Percentiles rank a stretch among this genome's conserved stretches.
These are phyloP conservation scores for Pestalotiopsis sp. DNA, from an alignment of 2,329 filamentous ascomycete species.

Conservation along the genomic window DNA sequence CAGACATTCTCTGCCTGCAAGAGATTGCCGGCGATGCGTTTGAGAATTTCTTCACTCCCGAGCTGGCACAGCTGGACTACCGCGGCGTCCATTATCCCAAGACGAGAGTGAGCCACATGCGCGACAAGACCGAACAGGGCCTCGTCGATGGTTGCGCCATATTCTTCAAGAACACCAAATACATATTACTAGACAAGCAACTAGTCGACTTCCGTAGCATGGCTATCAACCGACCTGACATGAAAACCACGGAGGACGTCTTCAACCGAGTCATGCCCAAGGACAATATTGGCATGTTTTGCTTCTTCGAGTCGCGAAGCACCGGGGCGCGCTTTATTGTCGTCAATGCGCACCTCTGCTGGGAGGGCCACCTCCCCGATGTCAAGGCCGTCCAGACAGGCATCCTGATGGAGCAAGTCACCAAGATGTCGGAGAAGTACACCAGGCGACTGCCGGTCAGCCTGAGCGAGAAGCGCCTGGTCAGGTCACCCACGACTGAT, in stretches of 20 bases:
- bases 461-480: slow-evolving; percentile 76
- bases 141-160: slow-evolving; percentile 95
- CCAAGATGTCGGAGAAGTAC: slow-evolving; percentile 83
- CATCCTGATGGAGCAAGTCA: slow-evolving; percentile 90
- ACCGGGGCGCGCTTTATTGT: slow-evolving; percentile 92
- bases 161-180: slow-evolving; percentile 96
- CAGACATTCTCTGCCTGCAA: slow-evolving; percentile 90
- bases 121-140: slow-evolving; percentile 75
- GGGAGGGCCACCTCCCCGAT: slow-evolving; percentile 87
- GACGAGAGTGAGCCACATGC: slow-evolving; percentile 87
- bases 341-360: slow-evolving; percentile 91
- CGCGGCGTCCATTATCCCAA: slow-evolving; percentile 94
- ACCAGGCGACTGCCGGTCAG: slow-evolving; percentile 66
- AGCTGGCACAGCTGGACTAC: slow-evolving; percentile 84
- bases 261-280: slow-evolving; percentile 99
- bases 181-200: slow-evolving; percentile 90
- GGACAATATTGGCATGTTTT: slow-evolving; percentile 91
- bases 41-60: slow-evolving; percentile 86
- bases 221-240: slow-evolving; percentile 91
- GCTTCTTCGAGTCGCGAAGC: slow-evolving; percentile 87
- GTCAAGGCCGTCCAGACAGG: slow-evolving; percentile 97
- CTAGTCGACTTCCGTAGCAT: slow-evolving; percentile 88
- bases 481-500: slow-evolving; percentile 44
- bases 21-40: slow-evolving; percentile 92
- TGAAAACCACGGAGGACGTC: slow-evolving; percentile 96